Base-by-base conservation (phyloP, 139 green algal species). In the Zygnema cylindricum region DNA sequence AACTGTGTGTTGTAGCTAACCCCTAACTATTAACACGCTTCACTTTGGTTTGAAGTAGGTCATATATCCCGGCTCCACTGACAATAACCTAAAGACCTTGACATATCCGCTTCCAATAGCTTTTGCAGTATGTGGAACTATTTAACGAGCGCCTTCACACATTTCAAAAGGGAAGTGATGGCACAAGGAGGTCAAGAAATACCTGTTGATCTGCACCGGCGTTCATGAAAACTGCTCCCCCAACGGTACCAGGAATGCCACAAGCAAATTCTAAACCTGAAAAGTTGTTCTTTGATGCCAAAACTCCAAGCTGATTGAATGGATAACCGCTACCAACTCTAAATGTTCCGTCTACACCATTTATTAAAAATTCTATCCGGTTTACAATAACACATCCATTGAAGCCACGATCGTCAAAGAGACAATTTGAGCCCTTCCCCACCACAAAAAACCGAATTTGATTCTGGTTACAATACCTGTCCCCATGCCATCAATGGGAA, bases 191-290 rank as follows among this genome's bases (percentile, higher is more conserved):
- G 55, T 1, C 1, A 25, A 39, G 49, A n/a, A n/a, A 32, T 43
- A 92, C 84, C 85, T 85, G 78, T 2, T 83, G 81, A 32, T 93
- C 69, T 1, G 90, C 90, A 43, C 90, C 90, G n/a, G 90, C 90
- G 82, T 94, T 94, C 92, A 94, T 94, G 86, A 85, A 93, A 21
- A 94, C 84, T 35, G 92, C 92, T 22, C 92, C 92, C 16, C 92
- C 92, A 38, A 94, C 92, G 30, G 92, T 94, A 25, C 92, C 92
- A 0, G 92, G 92, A 73, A 94, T 94, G 36, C 92, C 92, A 3
- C 30, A 40, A 22, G 92, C 92, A 81, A 94, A 94, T 81, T 94
- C 92, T 23, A 94, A 63, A 1, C 92, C 92, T 16, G 79, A 49
- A 49, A 76, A 89, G 1, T 91, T 91, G 0, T 55, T 40, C 1